A percentile compares a stretch with the other conserved stretches of the same genome.
Conservation (phyloP, 2,329 filamentous ascomycete species). For the Pseudocercospora musae region DNA sequence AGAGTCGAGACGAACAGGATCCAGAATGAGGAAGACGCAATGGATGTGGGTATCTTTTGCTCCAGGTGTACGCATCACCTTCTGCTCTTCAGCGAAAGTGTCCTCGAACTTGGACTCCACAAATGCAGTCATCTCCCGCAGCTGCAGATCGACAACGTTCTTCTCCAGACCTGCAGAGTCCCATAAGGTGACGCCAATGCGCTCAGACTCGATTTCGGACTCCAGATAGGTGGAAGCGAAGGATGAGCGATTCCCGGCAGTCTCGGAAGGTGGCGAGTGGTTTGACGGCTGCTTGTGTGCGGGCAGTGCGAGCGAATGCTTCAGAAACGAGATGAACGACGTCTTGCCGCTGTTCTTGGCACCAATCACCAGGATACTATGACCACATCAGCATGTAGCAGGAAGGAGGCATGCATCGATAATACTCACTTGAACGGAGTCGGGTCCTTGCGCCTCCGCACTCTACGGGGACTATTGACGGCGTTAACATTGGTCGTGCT, state of each 20-base stretch:
- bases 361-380: slow-evolving; percentile 84
- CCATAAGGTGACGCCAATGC: slow-evolving; percentile 91
- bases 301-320: slow-evolving; percentile 79
- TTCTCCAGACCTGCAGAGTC: slow-evolving; percentile 94
- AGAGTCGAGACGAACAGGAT: slow-evolving; percentile 76
- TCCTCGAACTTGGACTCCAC: slow-evolving; percentile 98
- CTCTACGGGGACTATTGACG: slow-evolving; percentile 86
- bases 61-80: slow-evolving; percentile 88
- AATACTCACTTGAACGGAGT: slow-evolving; percentile 92
- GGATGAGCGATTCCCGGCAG: slow-evolving; percentile 37
- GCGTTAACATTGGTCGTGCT: slow-evolving; percentile 79
- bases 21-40: slow-evolving; percentile 86
- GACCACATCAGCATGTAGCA: not conserved
- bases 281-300: slow-evolving; percentile 63
- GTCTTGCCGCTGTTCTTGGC: slow-evolving; percentile 88
- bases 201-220: slow-evolving; percentile 88
- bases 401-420: not conserved
- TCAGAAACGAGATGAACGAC: slow-evolving; percentile 93
- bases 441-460: slow-evolving; percentile 92
- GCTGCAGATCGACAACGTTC: slow-evolving; percentile 88
- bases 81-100: slow-evolving; percentile 95
- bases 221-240: slow-evolving; percentile 90
- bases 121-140: slow-evolving; percentile 87
- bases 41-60: slow-evolving; percentile 97
- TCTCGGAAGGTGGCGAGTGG: slow-evolving; percentile 17